Base-by-base conservation (phyloP, 139 green algal genomes). In the Zygnema circumcarinatum region DNA sequence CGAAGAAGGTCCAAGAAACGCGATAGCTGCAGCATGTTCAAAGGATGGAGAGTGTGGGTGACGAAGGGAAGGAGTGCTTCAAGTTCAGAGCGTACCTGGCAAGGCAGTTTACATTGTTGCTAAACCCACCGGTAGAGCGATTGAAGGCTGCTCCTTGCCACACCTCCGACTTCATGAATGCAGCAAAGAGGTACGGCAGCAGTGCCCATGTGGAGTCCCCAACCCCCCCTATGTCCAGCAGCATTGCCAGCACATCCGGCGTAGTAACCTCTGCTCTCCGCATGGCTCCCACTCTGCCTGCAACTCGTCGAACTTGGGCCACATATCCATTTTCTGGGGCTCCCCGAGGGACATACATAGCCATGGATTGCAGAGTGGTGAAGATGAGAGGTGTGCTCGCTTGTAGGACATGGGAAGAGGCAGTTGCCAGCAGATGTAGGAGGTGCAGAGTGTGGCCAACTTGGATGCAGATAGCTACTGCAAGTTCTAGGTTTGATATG, bases 181-280 rank as follows among this genome's bases (percentile, higher is more conserved):
- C 83, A n/a, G 2, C 33, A 38, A 88, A 88, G 0, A 88, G 40
- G 25, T 67, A 68, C 25, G 83, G 83, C 1, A 88, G 74, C 74
- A 72, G 33, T 29, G 74, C 68, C 83, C 83, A 88, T 3, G 83
- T 41, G n/a, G 74, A 41, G 29, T 88, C 73, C 2, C 83, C 74
- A n/a, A 84, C 74, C 2, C 73, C 83, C 22, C 83, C 83, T 38
- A 88, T 88, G 2, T 88, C 83, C 68, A 86, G 41, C n/a, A 88
- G 83, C 0, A 88, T 2, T 16, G 68, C 67, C 0, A 88, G 74
- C 0, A 88, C 69, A 38, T 83, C 83, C 25, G 36, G 67, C 1
- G 41, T 62, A 29, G 76, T 79, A 38, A 35, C 52, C 21, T 79
- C 47, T 1, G 47, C 52, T 0, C n/a, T 38, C 7, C 29, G 25